Base-by-base conservation (phyloP, 805 yeast genomes). In the Yamadazyma kitorensis region DNA sequence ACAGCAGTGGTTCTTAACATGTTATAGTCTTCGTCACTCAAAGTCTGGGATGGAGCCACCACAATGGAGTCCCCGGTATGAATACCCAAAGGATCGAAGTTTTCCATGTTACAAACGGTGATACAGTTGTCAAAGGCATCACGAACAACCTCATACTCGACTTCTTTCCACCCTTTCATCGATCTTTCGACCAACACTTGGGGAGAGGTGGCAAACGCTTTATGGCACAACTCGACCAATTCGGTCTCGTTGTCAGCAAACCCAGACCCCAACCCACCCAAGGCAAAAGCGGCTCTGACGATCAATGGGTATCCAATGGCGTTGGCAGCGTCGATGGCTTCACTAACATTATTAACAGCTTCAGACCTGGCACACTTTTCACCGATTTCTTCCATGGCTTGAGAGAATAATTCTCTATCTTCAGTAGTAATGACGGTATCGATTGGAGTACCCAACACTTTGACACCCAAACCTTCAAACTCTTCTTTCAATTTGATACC, bases 41-140 rank as follows among this genome's bases (percentile, higher is more conserved):
- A 70, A 25, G 98, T 91, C 68, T 91, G 98, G 27, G 97, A 88
- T 31, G 98, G 98, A 36, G 98, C 98, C 55, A 93, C 96, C 31
- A 91, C 98, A 52, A 91, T 93, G 26, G 98, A 93, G 63, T 91
- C 98, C 70, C 98, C 98, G 37, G 98, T 91, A 68, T 91, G 98
- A 53, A 91, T 84, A 51, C 98, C 98, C 50, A 91, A 77, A 27
- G 98, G 98, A 65, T 91, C 98, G 51, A 91, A 91, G 72, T 91
- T 91, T 70, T 91, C 98, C 98, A 91, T 91, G 67, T 91, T 91
- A 75, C 98, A 91, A 34, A 91, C 98, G 27, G 98, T 91, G 59
- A 91, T 91, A 76, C 98, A 91, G 76, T 91, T 91, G 48, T 83
- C 96, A 37, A 84, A 93, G 45, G 93, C 77, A 70, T 91, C 98